Evolutionary conservation across 352 stramenopile species (phyloP).

Genomic region (Globisporangium polare): DNA sequence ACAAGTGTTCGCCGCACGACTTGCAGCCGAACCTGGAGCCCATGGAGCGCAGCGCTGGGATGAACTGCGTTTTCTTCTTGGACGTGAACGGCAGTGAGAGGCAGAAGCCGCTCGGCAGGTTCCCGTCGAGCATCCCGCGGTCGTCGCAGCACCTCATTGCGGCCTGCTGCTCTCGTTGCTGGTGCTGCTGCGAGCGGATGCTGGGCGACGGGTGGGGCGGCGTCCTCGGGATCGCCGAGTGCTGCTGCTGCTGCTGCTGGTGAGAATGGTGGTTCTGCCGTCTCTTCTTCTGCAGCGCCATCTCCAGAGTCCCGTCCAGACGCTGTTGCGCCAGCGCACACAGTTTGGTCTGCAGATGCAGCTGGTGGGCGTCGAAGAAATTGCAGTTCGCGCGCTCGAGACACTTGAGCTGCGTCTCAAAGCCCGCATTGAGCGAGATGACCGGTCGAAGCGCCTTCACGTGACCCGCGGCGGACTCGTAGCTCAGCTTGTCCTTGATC

Average conservation of each 20-base stretch:
- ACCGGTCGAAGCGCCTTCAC: slow-evolving; percentile 63
- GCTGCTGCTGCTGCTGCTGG: slow-evolving; percentile 15
- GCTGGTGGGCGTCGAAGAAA: slow-evolving; percentile 74
- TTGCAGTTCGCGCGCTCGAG: slow-evolving; percentile 65
- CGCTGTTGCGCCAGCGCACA: slow-evolving; percentile 31
- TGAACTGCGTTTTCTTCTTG: slow-evolving; percentile 34
- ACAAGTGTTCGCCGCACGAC: slow-evolving; percentile 50
- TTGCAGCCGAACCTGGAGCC: slow-evolving; percentile 64
- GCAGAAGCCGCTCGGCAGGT: slow-evolving; percentile 50
- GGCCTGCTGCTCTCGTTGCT: slow-evolving; percentile 5
- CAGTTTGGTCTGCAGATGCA: slow-evolving; percentile 51
- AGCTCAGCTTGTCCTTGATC: slow-evolving; percentile 52
- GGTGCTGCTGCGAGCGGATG: slow-evolving; percentile 8
- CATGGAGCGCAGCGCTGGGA: slow-evolving; percentile 71
- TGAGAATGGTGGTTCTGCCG: slow-evolving; percentile 20
- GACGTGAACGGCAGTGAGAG: slow-evolving; percentile 33
- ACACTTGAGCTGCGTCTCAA: slow-evolving; percentile 80
- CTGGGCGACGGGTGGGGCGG: slow-evolving; percentile 22
- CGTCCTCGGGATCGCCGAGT: slow-evolving; percentile 4
- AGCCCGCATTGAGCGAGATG: slow-evolving; percentile 73
- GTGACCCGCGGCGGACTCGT: slow-evolving; percentile 38
- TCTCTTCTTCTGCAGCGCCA: slow-evolving; percentile 19
- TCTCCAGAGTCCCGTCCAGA: slow-evolving; percentile 24
- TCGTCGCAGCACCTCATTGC: slow-evolving; percentile 32
- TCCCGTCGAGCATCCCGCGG: slow-evolving; percentile 54